These are phyloP conservation scores for Mycena galericulata DNA, from an alignment of 768 basidiomycete genomes.

Conservation along the genomic window DNA sequence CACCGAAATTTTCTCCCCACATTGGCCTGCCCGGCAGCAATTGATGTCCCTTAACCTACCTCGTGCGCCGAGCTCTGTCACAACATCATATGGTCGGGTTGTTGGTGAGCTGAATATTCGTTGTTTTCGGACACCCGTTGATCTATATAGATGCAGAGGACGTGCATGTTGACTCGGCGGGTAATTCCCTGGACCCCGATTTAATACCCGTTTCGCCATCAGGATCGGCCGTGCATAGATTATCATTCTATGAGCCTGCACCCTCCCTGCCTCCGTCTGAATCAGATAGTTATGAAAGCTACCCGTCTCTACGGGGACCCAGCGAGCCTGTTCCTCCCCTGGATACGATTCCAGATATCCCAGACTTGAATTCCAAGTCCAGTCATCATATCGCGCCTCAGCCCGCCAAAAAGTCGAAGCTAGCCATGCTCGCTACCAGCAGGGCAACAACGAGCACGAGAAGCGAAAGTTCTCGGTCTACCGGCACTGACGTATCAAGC, in stretches of 20 bases:
- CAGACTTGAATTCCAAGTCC: conserved; percentile 64
- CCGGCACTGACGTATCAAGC: conserved; percentile 63
- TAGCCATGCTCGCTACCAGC: conserved; percentile 76
- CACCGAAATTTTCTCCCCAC: conserved; percentile 67
- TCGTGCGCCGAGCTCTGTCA: conserved; percentile 54
- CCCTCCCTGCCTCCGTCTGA: conserved; percentile 64
- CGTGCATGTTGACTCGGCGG: conserved; percentile 19
- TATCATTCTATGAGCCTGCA: conserved; percentile 69
- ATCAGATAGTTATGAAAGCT: conserved; percentile 50
- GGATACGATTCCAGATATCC: conserved; percentile 67
- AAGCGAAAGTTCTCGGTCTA: conserved; percentile 67
- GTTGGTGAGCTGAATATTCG: conserved; percentile 62
- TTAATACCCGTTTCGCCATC: conserved; percentile 75
- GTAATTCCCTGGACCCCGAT: conserved; percentile 61
- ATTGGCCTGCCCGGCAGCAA: conserved; percentile 58
- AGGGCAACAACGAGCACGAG: conserved; percentile 58
- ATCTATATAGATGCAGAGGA: conserved; percentile 21
- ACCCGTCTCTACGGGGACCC: conserved; percentile 52
- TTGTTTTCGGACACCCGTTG: background rate
- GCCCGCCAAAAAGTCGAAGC: conserved; percentile 68
- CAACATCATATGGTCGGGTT: conserved; percentile 73
- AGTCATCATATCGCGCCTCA: conserved; percentile 42
- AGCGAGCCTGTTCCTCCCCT: conserved; percentile 59
- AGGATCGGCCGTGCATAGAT: conserved; percentile 69
- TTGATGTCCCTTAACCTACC: conserved; percentile 53